Conservation (phyloP, 352 stramenopile genomes). For the Pythium oligandrum region DNA sequence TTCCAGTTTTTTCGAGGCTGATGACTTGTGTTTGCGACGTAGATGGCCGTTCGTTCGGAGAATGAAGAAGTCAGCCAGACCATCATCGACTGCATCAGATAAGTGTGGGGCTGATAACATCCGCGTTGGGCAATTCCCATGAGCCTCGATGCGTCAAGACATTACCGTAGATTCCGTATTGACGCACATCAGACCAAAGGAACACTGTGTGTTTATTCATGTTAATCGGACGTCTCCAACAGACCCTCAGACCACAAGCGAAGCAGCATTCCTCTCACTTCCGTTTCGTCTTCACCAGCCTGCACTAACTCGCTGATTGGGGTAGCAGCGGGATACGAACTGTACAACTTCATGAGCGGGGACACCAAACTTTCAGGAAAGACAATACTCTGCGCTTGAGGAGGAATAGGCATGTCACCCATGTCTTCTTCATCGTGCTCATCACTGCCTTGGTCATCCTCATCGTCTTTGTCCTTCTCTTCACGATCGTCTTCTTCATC, state of each 20-base stretch:
- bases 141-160: too few species aligned
- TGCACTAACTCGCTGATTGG: conserved; percentile 40
- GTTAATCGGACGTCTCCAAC: conserved; percentile 27
- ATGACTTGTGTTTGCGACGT: conserved; percentile 6
- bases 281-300: conserved; percentile 38
- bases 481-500: conserved; percentile 24
- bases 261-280: conserved; percentile 77
- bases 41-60: conserved; percentile 95
- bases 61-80: conserved; percentile 92
- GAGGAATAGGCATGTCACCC: conserved; percentile 30
- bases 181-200: neutral
- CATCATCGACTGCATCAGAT: conserved; percentile 97
- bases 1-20: neutral
- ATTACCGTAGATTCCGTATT: too few species aligned
- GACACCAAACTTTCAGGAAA: conserved; percentile 60
- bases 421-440: conserved; percentile 27
- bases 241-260: conserved; percentile 74
- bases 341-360: conserved; percentile 72
- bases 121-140: too few species aligned
- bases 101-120: conserved; percentile 19
- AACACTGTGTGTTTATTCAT: conserved; percentile 33
- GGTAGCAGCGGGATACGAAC: conserved; percentile 26
- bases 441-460: conserved; percentile 22
- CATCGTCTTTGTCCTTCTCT: conserved; percentile 23
- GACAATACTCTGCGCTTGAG: conserved; percentile 45